phyloP scores from a whole-genome alignment of 495 filamentous ascomycete species.

The Tuber melanosporum region DNA sequence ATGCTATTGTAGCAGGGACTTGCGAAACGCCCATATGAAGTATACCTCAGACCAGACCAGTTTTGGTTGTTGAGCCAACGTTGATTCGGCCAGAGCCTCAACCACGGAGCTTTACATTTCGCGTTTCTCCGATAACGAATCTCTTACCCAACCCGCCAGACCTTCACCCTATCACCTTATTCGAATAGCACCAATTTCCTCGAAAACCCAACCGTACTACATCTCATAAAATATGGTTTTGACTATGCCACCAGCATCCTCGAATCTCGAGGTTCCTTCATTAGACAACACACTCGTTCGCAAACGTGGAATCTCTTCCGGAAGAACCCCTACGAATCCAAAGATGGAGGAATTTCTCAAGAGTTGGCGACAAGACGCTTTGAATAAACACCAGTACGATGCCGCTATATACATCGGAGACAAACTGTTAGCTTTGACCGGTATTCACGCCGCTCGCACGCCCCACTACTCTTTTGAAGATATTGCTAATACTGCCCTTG shows the following conservation, averaged over 20 bases:
- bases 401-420: slow-evolving; percentile 94
- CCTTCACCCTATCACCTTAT: neutral
- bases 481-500: slow-evolving; percentile 34
- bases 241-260: slow-evolving; percentile 23
- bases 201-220: neutral
- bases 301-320: slow-evolving; percentile 24
- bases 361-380: slow-evolving; percentile 85
- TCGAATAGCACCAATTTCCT: neutral
- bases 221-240: neutral
- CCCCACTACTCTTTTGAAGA: neutral
- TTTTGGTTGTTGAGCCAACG: neutral
- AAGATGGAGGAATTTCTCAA: slow-evolving; percentile 85
- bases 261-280: slow-evolving; percentile 18
- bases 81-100: neutral
- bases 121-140: neutral
- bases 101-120: neutral
- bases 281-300: slow-evolving; percentile 19
- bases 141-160: neutral
- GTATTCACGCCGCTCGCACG: slow-evolving; percentile 49
- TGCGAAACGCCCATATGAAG: neutral
- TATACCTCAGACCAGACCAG: neutral
- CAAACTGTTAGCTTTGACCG: slow-evolving; percentile 88
- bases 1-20: neutral
- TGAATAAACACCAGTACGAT: slow-evolving; percentile 90
- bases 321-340: slow-evolving; percentile 25